These are phyloP conservation scores for Rehmannia glutinosa DNA, from an alignment of 257 asterid genomes.

Conservation along the genomic window DNA sequence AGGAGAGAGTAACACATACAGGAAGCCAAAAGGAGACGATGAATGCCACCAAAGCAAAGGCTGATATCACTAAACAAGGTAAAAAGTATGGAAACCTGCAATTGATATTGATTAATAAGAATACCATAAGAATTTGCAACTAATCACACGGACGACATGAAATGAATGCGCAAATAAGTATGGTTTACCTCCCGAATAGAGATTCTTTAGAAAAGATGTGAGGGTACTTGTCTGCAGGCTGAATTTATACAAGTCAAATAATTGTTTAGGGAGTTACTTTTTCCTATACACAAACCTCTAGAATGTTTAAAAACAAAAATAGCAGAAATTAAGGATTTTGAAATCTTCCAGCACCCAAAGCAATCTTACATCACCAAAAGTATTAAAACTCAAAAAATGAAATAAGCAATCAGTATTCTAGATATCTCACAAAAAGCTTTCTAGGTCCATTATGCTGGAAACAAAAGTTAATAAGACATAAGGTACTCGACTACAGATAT, in stretches of 20 bases:
- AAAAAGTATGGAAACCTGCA: conserved; percentile 81
- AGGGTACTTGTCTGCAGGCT: conserved; percentile 94
- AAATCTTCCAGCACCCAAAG: too few relatives aligned
- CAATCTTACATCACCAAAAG: too few relatives aligned
- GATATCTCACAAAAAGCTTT: too few relatives aligned
- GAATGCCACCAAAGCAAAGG: conserved; percentile 52
- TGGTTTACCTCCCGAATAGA: conserved; percentile 62
- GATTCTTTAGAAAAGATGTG: conserved; percentile 51
- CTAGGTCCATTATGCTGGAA: too few relatives aligned
- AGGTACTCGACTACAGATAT: too few relatives aligned
- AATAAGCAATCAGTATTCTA: too few relatives aligned
- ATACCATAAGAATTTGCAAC: not conserved
- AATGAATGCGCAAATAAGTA: not conserved
- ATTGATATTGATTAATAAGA: not conserved
- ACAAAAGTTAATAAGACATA: too few relatives aligned
- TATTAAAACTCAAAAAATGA: too few relatives aligned
- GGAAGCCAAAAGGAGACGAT: conserved; percentile 64
- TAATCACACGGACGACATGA: not conserved
- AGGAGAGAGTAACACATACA: conserved; percentile 37
- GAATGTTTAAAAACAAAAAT: conserved; percentile 1
- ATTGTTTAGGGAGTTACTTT: not conserved
- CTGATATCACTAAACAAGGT: conserved; percentile 76
- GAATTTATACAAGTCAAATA: conserved; percentile 10
- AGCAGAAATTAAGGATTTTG: too few relatives aligned
- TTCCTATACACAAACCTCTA: not conserved